Evolutionary conservation across 1,284 basidiomycete species (phyloP), one percentile per base, ranked within the genome.

Genomic region (Microbotryum saponariae): DNA sequence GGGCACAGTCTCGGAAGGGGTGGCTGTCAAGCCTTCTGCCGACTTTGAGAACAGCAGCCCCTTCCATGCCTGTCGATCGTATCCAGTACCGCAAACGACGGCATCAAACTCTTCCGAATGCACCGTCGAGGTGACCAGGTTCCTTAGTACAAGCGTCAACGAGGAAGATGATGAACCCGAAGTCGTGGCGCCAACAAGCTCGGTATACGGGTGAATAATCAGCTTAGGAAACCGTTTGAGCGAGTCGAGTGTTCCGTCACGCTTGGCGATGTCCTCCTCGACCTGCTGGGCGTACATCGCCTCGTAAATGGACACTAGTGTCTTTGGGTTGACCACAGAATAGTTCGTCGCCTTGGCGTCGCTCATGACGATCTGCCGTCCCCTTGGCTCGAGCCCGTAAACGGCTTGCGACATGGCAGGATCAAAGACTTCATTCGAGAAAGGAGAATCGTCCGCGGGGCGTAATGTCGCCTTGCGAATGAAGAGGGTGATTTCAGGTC

Each of bases 341-440:
- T 84, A 83, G 70, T 84, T 83, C 12, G 82, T 82, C 46, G 74
- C 73, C 63, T 77, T 77, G 61, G 82, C 82, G 62, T 83, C 82
- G 33, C 73, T 71, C 4, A 79, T 77, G 71, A 49, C 73, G 66
- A 65, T 78, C 76, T 31, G 78, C 78, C 47, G 58, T 51, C 59
- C 52, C 60, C 60, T 60, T 4, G 46, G 50, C 8, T 47, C 58
- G 47, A 56, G 55, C 6, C 29, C 44, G 50, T 54, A 58, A 47
- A 58, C 59, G 4, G 49, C 60, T 42, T 60, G 75, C 77, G 68
- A 71, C 80, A 81, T 73, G 25, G 74, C 75, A 33, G 83, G 82
- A 70, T 82, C 81, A 64, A 83, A 84, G 9, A 83, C 80, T 67
- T 82, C 81, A 59, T 84, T 84, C 18, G 81, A 77, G 66, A 83